A percentile compares a stretch with the other conserved stretches of the same genome.
phyloP scores from a whole-genome alignment of 2,329 filamentous ascomycete genomes.

The Dactylellina haptotyla region DNA sequence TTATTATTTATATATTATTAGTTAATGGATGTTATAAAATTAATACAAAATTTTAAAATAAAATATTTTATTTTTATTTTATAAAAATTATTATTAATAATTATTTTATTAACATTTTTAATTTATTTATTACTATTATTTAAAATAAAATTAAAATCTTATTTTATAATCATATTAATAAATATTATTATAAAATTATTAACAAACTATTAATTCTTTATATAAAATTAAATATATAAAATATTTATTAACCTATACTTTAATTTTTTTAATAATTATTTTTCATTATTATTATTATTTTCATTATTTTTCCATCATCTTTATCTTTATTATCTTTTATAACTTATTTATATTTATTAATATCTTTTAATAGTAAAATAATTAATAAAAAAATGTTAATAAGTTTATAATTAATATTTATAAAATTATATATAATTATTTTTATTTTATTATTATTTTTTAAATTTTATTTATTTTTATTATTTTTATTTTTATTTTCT shows the following conservation, averaged over 20 bases:
- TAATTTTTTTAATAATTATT: not conserved
- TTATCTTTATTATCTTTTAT: not conserved
- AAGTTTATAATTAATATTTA: not conserved
- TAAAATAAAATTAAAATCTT: not conserved
- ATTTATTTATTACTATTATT: not conserved
- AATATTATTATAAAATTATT: constrained; percentile 5
- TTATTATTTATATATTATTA: not conserved
- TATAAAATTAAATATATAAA: constrained; percentile 1
- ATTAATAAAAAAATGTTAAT: constrained; percentile 4
- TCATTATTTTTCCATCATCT: not conserved
- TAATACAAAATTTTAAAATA: constrained; percentile 3
- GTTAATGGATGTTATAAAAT: not conserved
- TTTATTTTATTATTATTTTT: not conserved
- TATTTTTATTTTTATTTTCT: not conserved
- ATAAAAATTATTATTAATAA: constrained; percentile 1
- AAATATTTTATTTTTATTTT: not conserved
- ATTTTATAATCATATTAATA: not conserved
- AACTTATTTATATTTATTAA: not conserved
- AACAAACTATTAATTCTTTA: not conserved
- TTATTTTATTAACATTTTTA: not conserved
- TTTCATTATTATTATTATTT: not conserved
- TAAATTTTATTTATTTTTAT: not conserved
- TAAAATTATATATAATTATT: not conserved
- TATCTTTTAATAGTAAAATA: not conserved
- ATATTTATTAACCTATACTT: not conserved